Evolutionary conservation across 371 early-diverging fungal species (phyloP).

Genomic region (Mucor piriformis): DNA sequence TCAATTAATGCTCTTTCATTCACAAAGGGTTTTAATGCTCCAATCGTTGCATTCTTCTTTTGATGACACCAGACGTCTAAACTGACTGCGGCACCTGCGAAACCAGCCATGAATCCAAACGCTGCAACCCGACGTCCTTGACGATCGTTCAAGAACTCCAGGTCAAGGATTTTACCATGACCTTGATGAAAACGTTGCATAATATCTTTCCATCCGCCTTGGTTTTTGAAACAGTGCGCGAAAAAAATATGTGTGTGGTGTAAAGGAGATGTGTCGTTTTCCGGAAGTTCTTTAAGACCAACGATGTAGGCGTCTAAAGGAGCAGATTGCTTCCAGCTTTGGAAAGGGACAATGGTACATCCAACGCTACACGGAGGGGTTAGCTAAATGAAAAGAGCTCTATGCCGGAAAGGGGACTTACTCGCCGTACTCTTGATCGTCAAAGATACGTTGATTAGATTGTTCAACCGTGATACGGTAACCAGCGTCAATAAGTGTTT

Average conservation of each 20-base stretch:
- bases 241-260: conserved; percentile 95
- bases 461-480: conserved; percentile 92
- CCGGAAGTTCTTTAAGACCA: conserved; percentile 96
- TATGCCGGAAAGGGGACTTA: conserved; percentile 30
- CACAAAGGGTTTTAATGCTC: conserved; percentile 80
- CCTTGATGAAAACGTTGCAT: conserved; percentile 84
- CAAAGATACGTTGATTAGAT: conserved; percentile 83
- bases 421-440: conserved; percentile 85
- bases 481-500: conserved; percentile 76
- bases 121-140: conserved; percentile 94
- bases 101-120: conserved; percentile 97
- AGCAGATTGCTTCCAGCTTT: conserved; percentile 85
- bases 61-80: conserved; percentile 95
- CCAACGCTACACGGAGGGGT: too few species aligned
- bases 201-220: conserved; percentile 94
- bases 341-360: conserved; percentile 76
- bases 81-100: conserved; percentile 92
- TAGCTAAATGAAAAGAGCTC: too few species aligned
- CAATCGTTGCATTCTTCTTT: conserved; percentile 56
- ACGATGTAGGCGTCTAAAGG: conserved; percentile 89
- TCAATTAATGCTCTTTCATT: conserved; percentile 81
- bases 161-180: conserved; percentile 87
- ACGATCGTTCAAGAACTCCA: conserved; percentile 91
- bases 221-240: conserved; percentile 96
- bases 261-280: conserved; percentile 86